Conservation (phyloP, 441 rosid genomes). For the Viola pubescens region DNA sequence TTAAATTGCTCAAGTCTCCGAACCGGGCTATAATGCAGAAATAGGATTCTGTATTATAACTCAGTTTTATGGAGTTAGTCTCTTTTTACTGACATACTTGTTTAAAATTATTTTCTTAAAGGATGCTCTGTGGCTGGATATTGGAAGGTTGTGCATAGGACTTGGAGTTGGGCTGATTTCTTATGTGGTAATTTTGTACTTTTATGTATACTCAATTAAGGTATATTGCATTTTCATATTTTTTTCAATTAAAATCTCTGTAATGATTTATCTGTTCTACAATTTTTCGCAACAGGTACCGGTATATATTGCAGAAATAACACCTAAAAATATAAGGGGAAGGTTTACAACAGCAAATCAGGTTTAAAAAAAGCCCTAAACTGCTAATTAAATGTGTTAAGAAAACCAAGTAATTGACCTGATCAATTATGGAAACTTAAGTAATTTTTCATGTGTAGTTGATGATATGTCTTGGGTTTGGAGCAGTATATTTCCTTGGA, state of each 20-base stretch:
- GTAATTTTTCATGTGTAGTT: not conserved
- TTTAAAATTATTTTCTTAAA: not conserved
- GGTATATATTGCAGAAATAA: slow-evolving; percentile 2
- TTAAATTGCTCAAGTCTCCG: no score
- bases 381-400: no score
- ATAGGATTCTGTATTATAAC: no score
- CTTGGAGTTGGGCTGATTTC: not conserved
- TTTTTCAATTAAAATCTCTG: not conserved
- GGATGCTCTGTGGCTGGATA: slow-evolving; percentile 3
- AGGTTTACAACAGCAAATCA: not conserved
- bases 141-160: slow-evolving; percentile 2
- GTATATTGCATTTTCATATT: not conserved
- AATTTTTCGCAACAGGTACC: not conserved
- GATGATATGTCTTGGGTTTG: not conserved
- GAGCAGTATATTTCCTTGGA: not conserved
- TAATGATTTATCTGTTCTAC: not conserved
- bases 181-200: slow-evolving; percentile 1
- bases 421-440: not conserved
- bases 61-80: no score
- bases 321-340: slow-evolving; percentile 2
- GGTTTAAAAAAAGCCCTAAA: not conserved
- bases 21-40: no score
- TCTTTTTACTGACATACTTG: no score
- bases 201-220: no score
- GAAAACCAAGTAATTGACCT: no score